Conservation (phyloP, 1,284 basidiomycete species). For the Blastosporella zonata region DNA sequence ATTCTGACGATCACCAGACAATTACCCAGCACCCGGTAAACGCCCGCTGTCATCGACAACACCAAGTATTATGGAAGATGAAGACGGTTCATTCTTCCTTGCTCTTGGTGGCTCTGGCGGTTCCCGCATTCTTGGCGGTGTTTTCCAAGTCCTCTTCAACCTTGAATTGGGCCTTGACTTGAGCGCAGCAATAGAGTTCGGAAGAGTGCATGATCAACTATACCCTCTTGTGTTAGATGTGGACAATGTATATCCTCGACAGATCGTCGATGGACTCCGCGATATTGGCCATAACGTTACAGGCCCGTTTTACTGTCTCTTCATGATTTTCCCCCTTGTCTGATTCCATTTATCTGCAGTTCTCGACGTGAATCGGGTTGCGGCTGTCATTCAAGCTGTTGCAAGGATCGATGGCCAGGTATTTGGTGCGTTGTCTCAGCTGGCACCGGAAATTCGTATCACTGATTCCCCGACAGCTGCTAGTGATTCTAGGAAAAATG, state of each 20-base stretch:
- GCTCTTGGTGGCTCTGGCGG: conserved; percentile 87
- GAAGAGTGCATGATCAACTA: conserved; percentile 91
- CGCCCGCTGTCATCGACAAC: conserved; percentile 83
- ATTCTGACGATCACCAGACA: conserved; percentile 48
- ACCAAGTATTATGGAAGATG: conserved; percentile 78
- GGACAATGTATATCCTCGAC: conserved; percentile 58
- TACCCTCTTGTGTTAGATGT: conserved; percentile 65
- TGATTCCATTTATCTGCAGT: conserved; percentile 24
- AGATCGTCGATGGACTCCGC: conserved; percentile 54
- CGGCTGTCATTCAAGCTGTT: conserved; percentile 75
- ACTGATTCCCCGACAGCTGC: conserved; percentile 49
- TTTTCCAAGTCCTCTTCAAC: conserved; percentile 84
- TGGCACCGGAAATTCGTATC: background rate
- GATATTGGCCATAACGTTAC: conserved; percentile 72
- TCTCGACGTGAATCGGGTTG: conserved; percentile 58
- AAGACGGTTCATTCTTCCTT: conserved; percentile 67
- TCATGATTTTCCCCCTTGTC: background rate
- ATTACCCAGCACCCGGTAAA: conserved; percentile 85
- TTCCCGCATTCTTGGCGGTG: conserved; percentile 77
- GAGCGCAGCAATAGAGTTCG: conserved; percentile 78
- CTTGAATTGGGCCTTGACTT: conserved; percentile 80
- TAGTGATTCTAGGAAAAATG: conserved; percentile 83
- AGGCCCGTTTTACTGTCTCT: conserved; percentile 33
- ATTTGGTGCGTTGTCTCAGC: conserved; percentile 46
- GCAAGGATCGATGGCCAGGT: conserved; percentile 50